Conservation (phyloP, 2,329 filamentous ascomycete species). For the Epichloe elymi region DNA sequence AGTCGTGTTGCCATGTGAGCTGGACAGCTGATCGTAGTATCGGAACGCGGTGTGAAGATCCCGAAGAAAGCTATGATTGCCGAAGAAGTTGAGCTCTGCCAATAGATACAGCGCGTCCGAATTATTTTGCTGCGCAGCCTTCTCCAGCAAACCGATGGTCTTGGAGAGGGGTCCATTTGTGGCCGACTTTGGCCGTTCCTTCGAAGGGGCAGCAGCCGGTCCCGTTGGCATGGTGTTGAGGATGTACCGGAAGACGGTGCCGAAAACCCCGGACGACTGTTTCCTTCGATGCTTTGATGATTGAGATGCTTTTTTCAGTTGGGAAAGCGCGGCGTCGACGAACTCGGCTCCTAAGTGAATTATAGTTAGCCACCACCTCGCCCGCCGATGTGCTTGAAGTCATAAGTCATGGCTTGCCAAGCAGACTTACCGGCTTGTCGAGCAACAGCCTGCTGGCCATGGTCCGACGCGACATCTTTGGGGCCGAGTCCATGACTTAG, state of each 20-base stretch:
- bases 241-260: conserved; percentile 29
- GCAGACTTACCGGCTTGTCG: conserved; percentile 25
- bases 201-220: conserved; percentile 32
- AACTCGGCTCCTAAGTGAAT: conserved; percentile 33
- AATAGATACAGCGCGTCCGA: conserved; percentile 80
- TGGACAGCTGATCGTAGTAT: conserved; percentile 68
- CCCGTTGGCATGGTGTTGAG: conserved; percentile 37
- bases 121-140: conserved; percentile 43
- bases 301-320: conserved; percentile 37
- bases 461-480: conserved; percentile 18
- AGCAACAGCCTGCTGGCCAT: conserved; percentile 11
- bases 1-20: conserved; percentile 69
- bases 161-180: conserved; percentile 32
- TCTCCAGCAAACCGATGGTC: conserved; percentile 38
- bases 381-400: neutral
- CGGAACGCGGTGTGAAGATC: conserved; percentile 69
- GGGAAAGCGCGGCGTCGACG: conserved; percentile 36
- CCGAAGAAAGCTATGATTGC: conserved; percentile 78
- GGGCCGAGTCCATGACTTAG: conserved; percentile 20
- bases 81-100: conserved; percentile 92
- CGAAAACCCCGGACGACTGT: conserved; percentile 31
- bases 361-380: neutral
- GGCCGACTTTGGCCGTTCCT: conserved; percentile 14
- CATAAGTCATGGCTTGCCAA: neutral
- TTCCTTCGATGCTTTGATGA: conserved; percentile 29